Conservation (phyloP, 1,284 basidiomycete species). For the Cryptococcus neoformans region DNA sequence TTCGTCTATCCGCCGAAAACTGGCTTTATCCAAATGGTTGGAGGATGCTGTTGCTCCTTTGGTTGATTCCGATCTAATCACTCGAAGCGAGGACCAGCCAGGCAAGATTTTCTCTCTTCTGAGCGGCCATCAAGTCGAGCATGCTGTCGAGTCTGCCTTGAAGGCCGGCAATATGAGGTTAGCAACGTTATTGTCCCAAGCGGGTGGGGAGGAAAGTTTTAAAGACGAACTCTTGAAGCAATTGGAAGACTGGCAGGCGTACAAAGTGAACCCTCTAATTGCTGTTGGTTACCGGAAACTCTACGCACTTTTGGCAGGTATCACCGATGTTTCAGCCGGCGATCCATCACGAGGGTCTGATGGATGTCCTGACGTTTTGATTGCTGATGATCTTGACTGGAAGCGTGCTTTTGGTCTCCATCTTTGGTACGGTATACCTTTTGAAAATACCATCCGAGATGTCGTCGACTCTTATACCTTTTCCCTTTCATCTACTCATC, state of each 20-base stretch:
- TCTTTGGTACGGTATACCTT: conserved; percentile 80
- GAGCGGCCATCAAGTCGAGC: conserved; percentile 81
- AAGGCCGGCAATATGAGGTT: conserved; percentile 78
- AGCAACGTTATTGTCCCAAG: conserved; percentile 88
- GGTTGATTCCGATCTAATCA: conserved; percentile 72
- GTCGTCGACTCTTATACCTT: conserved; percentile 68
- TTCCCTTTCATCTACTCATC: conserved; percentile 49
- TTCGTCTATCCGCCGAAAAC: conserved; percentile 66
- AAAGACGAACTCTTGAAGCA: conserved; percentile 73
- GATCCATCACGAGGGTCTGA: conserved; percentile 56
- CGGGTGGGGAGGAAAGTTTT: conserved; percentile 74
- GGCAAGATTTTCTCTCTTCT: conserved; percentile 71
- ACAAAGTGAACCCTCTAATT: conserved; percentile 71
- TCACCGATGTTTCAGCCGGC: conserved; percentile 64
- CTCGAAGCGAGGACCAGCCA: conserved; percentile 51
- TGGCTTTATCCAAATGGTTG: conserved; percentile 82
- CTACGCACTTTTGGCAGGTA: conserved; percentile 82
- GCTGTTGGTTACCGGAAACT: conserved; percentile 68
- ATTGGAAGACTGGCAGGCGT: conserved; percentile 76
- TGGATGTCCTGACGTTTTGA: conserved; percentile 61
- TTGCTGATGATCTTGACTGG: conserved; percentile 90
- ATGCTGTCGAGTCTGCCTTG: conserved; percentile 72
- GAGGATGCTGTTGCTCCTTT: conserved; percentile 67
- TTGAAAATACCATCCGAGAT: conserved; percentile 68
- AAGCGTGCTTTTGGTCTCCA: conserved; percentile 88